Base-by-base conservation (phyloP, 352 stramenopile genomes). In the Globisporangium emineosum region DNA sequence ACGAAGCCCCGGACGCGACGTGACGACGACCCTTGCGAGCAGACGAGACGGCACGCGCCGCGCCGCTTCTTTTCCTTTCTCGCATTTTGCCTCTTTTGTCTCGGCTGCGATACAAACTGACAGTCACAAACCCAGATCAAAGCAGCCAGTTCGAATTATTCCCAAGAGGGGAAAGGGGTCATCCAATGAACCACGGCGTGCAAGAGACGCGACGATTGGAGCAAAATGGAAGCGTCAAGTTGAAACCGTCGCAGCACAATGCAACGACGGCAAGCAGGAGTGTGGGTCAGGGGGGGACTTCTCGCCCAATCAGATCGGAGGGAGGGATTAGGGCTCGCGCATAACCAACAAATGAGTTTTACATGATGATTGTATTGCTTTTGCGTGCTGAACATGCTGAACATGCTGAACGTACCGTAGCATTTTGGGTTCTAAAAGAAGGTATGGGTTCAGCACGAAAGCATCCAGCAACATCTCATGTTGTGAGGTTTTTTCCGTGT, bases 181-280 rank as follows among this genome's bases (percentile, higher is more conserved):
- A 45, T 17, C 52, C 52, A 57, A 57, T 57, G 52, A 57, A 42
- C 52, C 52, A 45, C 29, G 9, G 5, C 27, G 25, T 43, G 37
- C 21, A 50, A 50, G 19, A 30, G 25, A 17, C 56, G 56, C 40
- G 56, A 54, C 56, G 56, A n/a, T 30, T 52, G 56, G 40, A 53
- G 56, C 56, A 62, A 49, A 53, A 62, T 54, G 33, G 56, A 62
- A 62, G 56, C 56, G 42, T 62, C 56, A 37, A 53, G 6, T 49
- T 15, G 56, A 62, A 62, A 61, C 37, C 33, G 32, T 61, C 23
- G 55, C 32, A 23, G 13, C 25, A 62, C 56, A 62, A 62, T 62
- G 56, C 37, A 19, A 25, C 56, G 40, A 62, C 19, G 1, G 17
- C 12, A 23, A n/a, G 7, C n/a, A 40, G 40, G 56, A 62, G 25